Base-by-base conservation (phyloP, 108 stramenopile species). In the Skeletonema menzelii region DNA sequence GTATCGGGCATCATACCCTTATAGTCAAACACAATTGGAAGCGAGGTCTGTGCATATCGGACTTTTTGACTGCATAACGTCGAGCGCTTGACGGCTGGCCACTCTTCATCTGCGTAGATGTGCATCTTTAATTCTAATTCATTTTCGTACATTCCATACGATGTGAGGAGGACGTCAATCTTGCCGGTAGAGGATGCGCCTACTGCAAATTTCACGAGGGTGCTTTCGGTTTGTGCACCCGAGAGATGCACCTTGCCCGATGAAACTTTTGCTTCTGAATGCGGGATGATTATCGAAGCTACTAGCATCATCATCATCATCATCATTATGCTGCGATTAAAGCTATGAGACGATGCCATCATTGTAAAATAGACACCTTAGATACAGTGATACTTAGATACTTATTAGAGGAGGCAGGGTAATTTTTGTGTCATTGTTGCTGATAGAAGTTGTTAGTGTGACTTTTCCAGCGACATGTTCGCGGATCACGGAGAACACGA, bases 171-270 rank as follows among this genome's bases (percentile, higher is more conserved):
- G 30, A 75, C 57, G 24, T 67, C 77, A 8, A 79, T 62, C 14
- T 70, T 64, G 67, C 63, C 77, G 8, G 70, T 47, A 7, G 76
- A 73, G 2, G 58, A 61, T 14, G 86, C 63, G 2, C 79, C 75
- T 12, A 95, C 72, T 28, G 91, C 88, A 67, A 95, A 95, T 65
- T 83, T 88, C 4, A 84, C 76, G 27, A 95, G 75, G 15, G 87
- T 83, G 56, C 82, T 64, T 67, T 91, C 91, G 12, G 93, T 85
- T 27, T 82, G 71, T 11, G 79, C 72, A 5, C 93, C 93, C 4
- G 77, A 77, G 11, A 95, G 72, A 60, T 70, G 64, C 22, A 88
- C 84, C n/a, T 53, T 53, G 49, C 49, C 49, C 19, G 49, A 53
- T 15, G 49, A 53, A 3, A 76, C 62, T 63, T 91, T 91, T 34